Base-by-base conservation (phyloP, 2,329 filamentous ascomycete species). In the Endocalyx cinctus region DNA sequence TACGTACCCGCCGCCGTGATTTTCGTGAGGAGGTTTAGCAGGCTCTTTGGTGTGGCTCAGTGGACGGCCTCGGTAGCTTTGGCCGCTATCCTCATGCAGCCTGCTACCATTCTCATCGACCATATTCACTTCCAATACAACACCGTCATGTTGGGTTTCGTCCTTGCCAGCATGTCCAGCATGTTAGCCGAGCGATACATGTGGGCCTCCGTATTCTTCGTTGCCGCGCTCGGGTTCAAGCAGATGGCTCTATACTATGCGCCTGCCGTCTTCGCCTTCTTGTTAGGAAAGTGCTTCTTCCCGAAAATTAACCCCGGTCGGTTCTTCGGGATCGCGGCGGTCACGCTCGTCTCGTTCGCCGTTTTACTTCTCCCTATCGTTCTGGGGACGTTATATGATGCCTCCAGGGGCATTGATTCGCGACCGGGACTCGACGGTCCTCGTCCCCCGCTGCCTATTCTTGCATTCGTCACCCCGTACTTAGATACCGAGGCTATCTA, bases 191-290 rank as follows among this genome's bases (percentile, higher is more conserved):
- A 86, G 4, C 77, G 88, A 30, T 82, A 82, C 50, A 74, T 94
- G 41, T 96, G 90, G 88, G 79, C 86, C 17, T 88, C 87, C 42
- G 77, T 95, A 38, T 95, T 95, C 66, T 98, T 98, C 50, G 92
- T 98, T 6, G 79, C 77, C 12, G 86, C 90, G 4, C 69, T 98
- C n/a, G 87, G 87, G 5, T 98, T 97, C 71, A 98, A 98, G 69
- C 92, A 98, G 61, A 98, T 98, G 94, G 90, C 90, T 1, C 72
- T 98, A 12, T 98, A 97, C 66, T 98, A 96, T 60, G 88, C 94
- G 4, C 89, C 94, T 11, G 82, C 83, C 14, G 82, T 97, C 37
- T 97, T 97, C 58, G 84, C 87, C 19, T 98, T 89, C 54, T 78
- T 98, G 2, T 69, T 97, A 1, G 92, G 90, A 7, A 79, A 82